phyloP scores from a whole-genome alignment of 2,329 filamentous ascomycete genomes.

The Cucurbitaria berberidis region DNA sequence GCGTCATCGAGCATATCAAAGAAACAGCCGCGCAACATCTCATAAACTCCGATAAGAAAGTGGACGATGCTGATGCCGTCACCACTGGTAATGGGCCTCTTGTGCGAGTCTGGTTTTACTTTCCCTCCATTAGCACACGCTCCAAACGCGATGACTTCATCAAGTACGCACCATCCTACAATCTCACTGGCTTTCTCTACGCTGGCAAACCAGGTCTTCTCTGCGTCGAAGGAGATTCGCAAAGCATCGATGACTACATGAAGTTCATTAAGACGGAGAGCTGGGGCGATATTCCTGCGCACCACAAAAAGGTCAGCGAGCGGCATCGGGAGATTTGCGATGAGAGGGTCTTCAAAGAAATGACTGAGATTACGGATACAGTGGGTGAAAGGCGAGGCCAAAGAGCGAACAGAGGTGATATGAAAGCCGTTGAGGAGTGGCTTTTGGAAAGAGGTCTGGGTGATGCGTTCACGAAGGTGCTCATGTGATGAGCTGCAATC shows the following conservation, averaged over 20 bases:
- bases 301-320: constrained; percentile 69
- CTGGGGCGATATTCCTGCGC: constrained; percentile 67
- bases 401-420: constrained; percentile 60
- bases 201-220: constrained; percentile 65
- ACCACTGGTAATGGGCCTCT: constrained; percentile 25
- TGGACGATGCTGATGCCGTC: background rate
- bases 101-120: constrained; percentile 68
- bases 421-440: constrained; percentile 61
- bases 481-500: constrained; percentile 21
- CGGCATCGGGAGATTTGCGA: constrained; percentile 53
- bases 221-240: constrained; percentile 59
- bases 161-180: constrained; percentile 58
- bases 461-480: constrained; percentile 54
- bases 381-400: constrained; percentile 58
- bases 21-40: constrained; percentile 21
- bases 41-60: background rate
- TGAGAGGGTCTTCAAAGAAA: constrained; percentile 58
- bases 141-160: constrained; percentile 65
- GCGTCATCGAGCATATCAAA: constrained; percentile 29
- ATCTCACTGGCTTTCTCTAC: constrained; percentile 64
- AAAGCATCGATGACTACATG: constrained; percentile 64
- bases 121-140: constrained; percentile 66
- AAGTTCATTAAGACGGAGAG: constrained; percentile 68
- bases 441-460: constrained; percentile 54
- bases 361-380: constrained; percentile 63